phyloP scores from a whole-genome alignment of 2,329 filamentous ascomycete genomes.

The Trichoderma arundinaceum region DNA sequence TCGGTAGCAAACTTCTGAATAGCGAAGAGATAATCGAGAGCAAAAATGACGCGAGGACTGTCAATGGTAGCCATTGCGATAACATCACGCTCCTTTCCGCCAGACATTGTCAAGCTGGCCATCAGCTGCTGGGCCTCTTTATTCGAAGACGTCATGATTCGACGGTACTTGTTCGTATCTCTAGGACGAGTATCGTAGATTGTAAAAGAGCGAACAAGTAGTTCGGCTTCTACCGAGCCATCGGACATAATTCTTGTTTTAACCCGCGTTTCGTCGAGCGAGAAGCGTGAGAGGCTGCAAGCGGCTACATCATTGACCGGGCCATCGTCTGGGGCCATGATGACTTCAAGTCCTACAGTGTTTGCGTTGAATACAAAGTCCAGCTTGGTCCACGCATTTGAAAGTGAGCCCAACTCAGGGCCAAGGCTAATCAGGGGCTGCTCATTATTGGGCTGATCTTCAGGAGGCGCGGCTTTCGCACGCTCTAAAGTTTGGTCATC shows the following conservation, averaged over 20 bases:
- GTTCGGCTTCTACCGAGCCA: conserved; percentile 87
- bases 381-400: conserved; percentile 86
- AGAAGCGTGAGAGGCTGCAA: conserved; percentile 90
- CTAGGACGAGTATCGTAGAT: conserved; percentile 89
- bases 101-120: conserved; percentile 93
- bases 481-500: conserved; percentile 60
- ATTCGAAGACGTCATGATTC: conserved; percentile 97
- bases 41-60: conserved; percentile 92
- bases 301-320: conserved; percentile 79
- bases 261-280: conserved; percentile 86
- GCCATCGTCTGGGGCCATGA: conserved; percentile 74
- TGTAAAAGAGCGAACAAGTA: conserved; percentile 92
- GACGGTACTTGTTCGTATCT: conserved; percentile 93
- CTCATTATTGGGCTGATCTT: conserved; percentile 44
- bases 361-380: conserved; percentile 90
- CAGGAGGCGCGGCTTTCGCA: conserved; percentile 50
- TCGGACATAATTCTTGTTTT: conserved; percentile 95
- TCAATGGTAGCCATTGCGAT: conserved; percentile 94
- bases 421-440: conserved; percentile 59
- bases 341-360: conserved; percentile 85
- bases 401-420: conserved; percentile 72
- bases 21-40: conserved; percentile 92
- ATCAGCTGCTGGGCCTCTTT: conserved; percentile 97
- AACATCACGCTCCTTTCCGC: conserved; percentile 77
- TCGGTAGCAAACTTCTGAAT: conserved; percentile 81